Percentiles rank a stretch among this genome's conserved stretches.
Conservation (phyloP, 2,329 filamentous ascomycete species). For the Cercospora citrullina region DNA sequence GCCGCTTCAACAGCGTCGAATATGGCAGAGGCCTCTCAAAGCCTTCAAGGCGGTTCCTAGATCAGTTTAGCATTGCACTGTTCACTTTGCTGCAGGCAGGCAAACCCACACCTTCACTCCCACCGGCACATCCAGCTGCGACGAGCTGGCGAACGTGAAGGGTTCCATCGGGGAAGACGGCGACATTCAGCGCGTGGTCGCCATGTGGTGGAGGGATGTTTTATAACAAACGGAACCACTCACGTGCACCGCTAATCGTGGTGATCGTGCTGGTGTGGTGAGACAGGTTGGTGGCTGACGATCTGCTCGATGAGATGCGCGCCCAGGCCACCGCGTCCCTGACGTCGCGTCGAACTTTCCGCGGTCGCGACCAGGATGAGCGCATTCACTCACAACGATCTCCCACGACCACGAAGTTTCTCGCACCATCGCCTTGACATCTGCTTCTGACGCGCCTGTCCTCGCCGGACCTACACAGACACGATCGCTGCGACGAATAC, state of each 20-base stretch:
- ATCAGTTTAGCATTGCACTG: neutral
- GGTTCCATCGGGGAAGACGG: conserved; percentile 71
- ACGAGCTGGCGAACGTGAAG: conserved; percentile 91
- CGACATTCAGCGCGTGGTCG: neutral
- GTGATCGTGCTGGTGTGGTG: neutral
- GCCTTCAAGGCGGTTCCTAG: conserved; percentile 69
- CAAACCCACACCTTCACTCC: conserved; percentile 61
- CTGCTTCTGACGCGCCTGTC: neutral
- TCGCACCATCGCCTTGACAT: neutral
- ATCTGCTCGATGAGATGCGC: conserved; percentile 1
- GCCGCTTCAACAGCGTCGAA: conserved; percentile 74
- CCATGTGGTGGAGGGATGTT: neutral
- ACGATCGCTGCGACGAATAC: neutral
- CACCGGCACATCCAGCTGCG: conserved; percentile 73
- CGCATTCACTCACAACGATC: neutral
- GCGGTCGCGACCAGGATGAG: conserved; percentile 6
- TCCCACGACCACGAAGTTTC: neutral
- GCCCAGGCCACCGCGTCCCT: conserved; percentile 2
- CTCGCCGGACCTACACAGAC: neutral
- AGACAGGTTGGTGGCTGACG: neutral
- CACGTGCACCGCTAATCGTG: neutral
- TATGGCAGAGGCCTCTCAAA: conserved; percentile 72
- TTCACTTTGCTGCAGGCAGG: conserved; percentile 12
- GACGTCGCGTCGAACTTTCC: conserved; percentile 8
- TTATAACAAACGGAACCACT: neutral